Conservation (phyloP, 257 asterid species). For the Thymus quinquecostatus region DNA sequence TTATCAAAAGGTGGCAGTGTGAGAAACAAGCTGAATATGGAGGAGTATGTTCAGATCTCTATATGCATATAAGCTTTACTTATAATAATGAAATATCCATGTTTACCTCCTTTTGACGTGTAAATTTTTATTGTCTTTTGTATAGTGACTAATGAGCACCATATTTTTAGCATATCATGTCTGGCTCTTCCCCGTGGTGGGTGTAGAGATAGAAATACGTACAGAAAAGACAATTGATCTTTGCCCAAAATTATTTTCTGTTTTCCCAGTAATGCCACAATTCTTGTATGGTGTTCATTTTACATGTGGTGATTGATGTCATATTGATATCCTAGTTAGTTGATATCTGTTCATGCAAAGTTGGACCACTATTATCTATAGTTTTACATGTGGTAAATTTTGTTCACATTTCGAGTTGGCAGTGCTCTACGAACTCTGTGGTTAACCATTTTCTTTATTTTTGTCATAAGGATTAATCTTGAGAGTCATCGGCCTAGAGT, state of each 20-base stretch:
- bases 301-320: conserved; percentile 11
- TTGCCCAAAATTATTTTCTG: conserved; percentile 12
- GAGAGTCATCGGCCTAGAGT: conserved; percentile 94
- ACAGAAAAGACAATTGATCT: conserved; percentile 5
- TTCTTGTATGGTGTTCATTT: conserved; percentile 16
- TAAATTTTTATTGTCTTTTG: conserved; percentile 16
- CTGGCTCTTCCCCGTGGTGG: conserved; percentile 16
- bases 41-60: conserved; percentile 62
- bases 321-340: conserved; percentile 14
- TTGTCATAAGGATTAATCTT: conserved; percentile 73
- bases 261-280: conserved; percentile 14
- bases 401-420: conserved; percentile 30
- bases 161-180: conserved; percentile 1
- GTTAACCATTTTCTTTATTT: conserved; percentile 24
- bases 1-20: conserved; percentile 70
- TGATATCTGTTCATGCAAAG: conserved; percentile 25
- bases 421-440: conserved; percentile 29
- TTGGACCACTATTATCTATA: conserved; percentile 20
- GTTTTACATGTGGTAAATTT: conserved; percentile 16
- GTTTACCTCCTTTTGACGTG: neutral
- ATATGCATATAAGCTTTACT: neutral
- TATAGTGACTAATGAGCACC: conserved; percentile 6
- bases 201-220: conserved; percentile 8
- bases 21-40: conserved; percentile 72
- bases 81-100: conserved; percentile 5